Conservation (phyloP, 495 filamentous ascomycete species). For the Penicillium maclennaniae region DNA sequence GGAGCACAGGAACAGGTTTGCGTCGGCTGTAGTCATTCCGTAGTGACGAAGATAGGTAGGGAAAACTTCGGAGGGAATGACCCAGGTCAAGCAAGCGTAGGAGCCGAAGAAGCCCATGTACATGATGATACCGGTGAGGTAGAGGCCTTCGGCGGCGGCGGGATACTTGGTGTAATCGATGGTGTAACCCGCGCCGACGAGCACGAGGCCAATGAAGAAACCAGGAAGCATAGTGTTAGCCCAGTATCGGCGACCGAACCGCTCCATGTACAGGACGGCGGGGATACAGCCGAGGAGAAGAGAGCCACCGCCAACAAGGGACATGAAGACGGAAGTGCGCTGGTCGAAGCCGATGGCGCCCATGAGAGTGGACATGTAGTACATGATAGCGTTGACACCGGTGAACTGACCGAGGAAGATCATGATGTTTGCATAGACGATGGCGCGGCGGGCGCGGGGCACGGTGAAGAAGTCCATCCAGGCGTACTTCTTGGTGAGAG, state of each 20-base stretch:
- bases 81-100: conserved; percentile 62
- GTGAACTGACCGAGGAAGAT: conserved; percentile 60
- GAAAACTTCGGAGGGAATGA: conserved; percentile 57
- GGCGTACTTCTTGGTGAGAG: conserved; percentile 39
- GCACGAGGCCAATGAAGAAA: conserved; percentile 56
- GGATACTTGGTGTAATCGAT: conserved; percentile 37
- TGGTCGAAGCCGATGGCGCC: conserved; percentile 52
- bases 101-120: conserved; percentile 62
- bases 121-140: conserved; percentile 55
- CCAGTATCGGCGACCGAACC: conserved; percentile 58
- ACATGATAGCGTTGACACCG: conserved; percentile 60
- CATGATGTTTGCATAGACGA: conserved; percentile 61
- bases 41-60: conserved; percentile 58
- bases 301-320: conserved; percentile 57
- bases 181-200: conserved; percentile 53
- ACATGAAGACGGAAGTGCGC: conserved; percentile 55
- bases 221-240: conserved; percentile 58
- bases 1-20: conserved; percentile 54
- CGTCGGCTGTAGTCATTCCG: conserved; percentile 57
- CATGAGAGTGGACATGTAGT: conserved; percentile 60
- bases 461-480: conserved; percentile 63
- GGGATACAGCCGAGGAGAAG: conserved; percentile 55
- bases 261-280: conserved; percentile 58
- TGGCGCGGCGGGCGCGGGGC: conserved; percentile 53
- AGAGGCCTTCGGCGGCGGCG: conserved; percentile 44